A percentile compares a stretch with the other conserved stretches of the same genome.
Evolutionary conservation across 257 asterid genomes (phyloP).

Genomic region (Primulina huaijiensis): DNA sequence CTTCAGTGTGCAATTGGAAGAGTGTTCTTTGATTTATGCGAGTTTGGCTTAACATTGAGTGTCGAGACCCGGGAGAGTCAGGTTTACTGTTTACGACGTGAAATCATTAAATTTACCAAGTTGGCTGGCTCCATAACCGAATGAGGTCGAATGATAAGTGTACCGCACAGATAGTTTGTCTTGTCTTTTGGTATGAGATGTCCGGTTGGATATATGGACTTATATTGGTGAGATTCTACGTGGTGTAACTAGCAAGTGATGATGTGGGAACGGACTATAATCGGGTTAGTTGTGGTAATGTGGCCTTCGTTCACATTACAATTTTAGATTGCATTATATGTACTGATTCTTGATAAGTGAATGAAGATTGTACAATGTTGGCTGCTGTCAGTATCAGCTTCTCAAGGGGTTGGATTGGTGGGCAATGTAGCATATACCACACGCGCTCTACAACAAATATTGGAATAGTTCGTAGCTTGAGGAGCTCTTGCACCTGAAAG

Average conservation of each 20-base stretch:
- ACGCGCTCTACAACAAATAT: background rate
- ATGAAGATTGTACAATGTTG: background rate
- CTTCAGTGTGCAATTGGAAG: background rate
- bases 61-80: background rate
- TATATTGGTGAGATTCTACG: background rate
- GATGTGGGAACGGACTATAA: too few relatives aligned
- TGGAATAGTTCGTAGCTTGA: background rate
- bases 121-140: background rate
- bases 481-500: background rate
- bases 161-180: background rate
- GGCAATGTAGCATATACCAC: background rate
- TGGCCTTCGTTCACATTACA: background rate
- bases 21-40: background rate
- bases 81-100: background rate
- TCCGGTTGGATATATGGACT: background rate
- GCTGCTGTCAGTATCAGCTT: background rate
- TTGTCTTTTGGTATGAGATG: background rate
- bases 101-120: too few relatives aligned
- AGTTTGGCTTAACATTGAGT: background rate
- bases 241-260: background rate
- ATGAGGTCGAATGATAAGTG: background rate
- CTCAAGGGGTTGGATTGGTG: background rate
- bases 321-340: background rate
- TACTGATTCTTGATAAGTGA: background rate
- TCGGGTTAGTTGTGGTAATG: background rate